These are phyloP conservation scores for Pecoramyces ruminantium DNA, from an alignment of 192 early-diverging fungal genomes.

Conservation along the genomic window DNA sequence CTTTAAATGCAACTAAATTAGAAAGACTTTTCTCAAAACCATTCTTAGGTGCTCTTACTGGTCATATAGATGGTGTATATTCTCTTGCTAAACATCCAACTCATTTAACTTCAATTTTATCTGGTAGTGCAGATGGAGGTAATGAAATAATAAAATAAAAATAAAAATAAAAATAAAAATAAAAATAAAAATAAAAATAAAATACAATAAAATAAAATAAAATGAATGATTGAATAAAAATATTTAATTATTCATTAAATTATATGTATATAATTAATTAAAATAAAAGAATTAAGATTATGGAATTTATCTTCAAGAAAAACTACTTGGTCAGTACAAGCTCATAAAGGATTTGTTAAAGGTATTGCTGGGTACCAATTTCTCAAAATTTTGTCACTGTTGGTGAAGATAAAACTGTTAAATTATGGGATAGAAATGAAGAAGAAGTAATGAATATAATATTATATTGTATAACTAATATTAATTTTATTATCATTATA, in stretches of 20 bases:
- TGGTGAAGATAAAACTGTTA: conserved; percentile 83
- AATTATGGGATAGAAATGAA: conserved; percentile 67
- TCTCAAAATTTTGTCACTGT: conserved; percentile 69
- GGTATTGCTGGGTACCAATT: conserved; percentile 60
- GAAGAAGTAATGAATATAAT: neutral
- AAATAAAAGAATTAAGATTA: conserved; percentile 54
- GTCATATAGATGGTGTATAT: conserved; percentile 93
- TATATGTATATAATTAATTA: too few relatives aligned
- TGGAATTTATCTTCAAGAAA: conserved; percentile 71
- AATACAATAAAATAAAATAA: neutral
- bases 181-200: neutral
- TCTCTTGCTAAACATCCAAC: conserved; percentile 86
- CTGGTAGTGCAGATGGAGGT: conserved; percentile 89
- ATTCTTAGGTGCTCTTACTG: conserved; percentile 73
- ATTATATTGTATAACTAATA: too few relatives aligned
- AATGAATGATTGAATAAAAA: too few relatives aligned
- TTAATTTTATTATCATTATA: too few relatives aligned
- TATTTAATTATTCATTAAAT: too few relatives aligned
- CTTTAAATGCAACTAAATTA: conserved; percentile 82
- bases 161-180: neutral
- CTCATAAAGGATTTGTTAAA: conserved; percentile 73
- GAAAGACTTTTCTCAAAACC: conserved; percentile 95
- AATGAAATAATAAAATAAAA: neutral
- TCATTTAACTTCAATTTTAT: conserved; percentile 60
- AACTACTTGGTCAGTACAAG: conserved; percentile 55